A percentile compares a stretch with the other conserved stretches of the same genome.
These are phyloP conservation scores for Hymenoscyphus fraxineus DNA, from an alignment of 2,329 filamentous ascomycete genomes.

Conservation along the genomic window DNA sequence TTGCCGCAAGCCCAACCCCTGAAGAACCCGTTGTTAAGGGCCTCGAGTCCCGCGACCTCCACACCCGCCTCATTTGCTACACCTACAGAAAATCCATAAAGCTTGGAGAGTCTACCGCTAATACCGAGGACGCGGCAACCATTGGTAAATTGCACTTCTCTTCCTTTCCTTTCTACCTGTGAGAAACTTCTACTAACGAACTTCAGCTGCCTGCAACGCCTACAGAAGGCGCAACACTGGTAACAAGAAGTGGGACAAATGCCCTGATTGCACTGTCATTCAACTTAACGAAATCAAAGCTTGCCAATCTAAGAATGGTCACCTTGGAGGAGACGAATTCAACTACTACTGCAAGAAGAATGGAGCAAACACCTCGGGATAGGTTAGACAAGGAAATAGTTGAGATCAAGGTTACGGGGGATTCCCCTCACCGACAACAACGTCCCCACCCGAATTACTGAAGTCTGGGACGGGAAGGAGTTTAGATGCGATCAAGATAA, in stretches of 20 bases:
- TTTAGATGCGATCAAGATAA: too few relatives aligned
- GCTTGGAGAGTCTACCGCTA: not conserved
- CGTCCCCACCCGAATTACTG: too few relatives aligned
- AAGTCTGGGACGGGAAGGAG: too few relatives aligned
- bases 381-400: not conserved
- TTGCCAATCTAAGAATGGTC: not conserved
- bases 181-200: not conserved
- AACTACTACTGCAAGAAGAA: conserved; percentile 16
- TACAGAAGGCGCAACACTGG: conserved; percentile 19
- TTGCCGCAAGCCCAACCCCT: conserved; percentile 25
- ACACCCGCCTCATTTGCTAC: not conserved
- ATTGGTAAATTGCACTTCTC: not conserved
- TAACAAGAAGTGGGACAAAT: conserved; percentile 17
- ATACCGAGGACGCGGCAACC: not conserved
- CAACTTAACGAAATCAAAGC: not conserved
- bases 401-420: not conserved
- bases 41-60: conserved; percentile 7
- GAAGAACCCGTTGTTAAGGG: conserved; percentile 16
- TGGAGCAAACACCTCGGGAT: conserved; percentile 7
- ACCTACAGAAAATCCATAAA: not conserved
- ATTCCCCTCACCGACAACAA: too few relatives aligned
- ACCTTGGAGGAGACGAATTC: conserved; percentile 7
- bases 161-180: not conserved
- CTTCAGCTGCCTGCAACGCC: conserved; percentile 13
- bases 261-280: conserved; percentile 20